These are phyloP conservation scores for Picea sitchensis DNA, from an alignment of 75 land plant species.

Conservation along the genomic window DNA sequence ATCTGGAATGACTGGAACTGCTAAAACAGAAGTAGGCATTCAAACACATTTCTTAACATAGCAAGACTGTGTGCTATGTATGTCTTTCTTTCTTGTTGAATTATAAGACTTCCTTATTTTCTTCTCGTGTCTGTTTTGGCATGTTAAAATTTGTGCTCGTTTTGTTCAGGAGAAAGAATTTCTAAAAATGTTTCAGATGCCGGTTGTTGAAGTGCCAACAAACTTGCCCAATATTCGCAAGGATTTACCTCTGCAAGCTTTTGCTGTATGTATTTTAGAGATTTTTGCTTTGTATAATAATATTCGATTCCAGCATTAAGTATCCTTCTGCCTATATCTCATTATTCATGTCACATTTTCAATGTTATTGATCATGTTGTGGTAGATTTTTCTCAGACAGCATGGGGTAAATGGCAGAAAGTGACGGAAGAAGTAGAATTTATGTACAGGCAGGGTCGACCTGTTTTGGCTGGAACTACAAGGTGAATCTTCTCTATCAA, in stretches of 20 bases:
- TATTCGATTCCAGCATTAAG: neutral
- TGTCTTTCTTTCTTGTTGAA: neutral
- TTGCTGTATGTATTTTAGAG: slow-evolving; percentile 57
- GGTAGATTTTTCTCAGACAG: slow-evolving; percentile 50
- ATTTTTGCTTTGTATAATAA: too few relatives aligned
- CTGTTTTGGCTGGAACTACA: slow-evolving; percentile 97
- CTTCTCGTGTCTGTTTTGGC: neutral
- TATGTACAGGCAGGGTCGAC: slow-evolving; percentile 90
- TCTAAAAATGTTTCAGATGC: slow-evolving; percentile 90
- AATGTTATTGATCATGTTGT: neutral
- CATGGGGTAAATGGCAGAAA: slow-evolving; percentile 86
- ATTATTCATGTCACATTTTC: neutral
- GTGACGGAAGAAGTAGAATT: slow-evolving; percentile 79
- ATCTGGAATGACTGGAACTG: slow-evolving; percentile 99
- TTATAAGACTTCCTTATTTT: neutral
- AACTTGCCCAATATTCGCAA: slow-evolving; percentile 91
- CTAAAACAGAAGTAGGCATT: slow-evolving; percentile 86
- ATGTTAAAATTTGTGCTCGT: neutral
- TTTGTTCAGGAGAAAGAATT: slow-evolving; percentile 83
- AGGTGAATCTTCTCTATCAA: slow-evolving; percentile 46
- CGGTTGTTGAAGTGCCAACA: slow-evolving; percentile 98
- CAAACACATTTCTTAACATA: neutral
- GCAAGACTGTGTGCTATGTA: neutral
- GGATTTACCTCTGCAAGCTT: slow-evolving; percentile 93
- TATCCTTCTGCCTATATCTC: neutral